Evolutionary conservation across 73 alveolate species (phyloP).

Genomic region (Symbiodinium pilosum): DNA sequence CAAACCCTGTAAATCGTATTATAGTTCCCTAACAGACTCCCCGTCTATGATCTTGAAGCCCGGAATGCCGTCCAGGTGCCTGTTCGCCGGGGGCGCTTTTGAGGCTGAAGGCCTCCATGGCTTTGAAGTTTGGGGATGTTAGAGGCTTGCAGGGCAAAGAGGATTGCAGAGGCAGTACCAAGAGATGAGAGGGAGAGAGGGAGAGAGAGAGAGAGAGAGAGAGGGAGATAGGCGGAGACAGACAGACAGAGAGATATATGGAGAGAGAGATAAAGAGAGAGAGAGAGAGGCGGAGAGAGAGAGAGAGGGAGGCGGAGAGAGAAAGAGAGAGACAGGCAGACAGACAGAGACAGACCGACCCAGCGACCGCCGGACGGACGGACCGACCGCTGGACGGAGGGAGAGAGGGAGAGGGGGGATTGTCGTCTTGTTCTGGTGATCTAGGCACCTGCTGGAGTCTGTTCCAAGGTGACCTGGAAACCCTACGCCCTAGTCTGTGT

Average conservation of each 20-base stretch:
- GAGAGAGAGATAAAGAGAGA: conserved; percentile 25
- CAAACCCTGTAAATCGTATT: too few species aligned
- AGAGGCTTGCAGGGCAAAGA: too few species aligned
- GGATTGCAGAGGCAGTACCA: not conserved
- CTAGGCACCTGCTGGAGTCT: too few species aligned
- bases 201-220: not conserved
- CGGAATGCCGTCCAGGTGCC: not conserved
- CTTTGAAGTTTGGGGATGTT: too few species aligned
- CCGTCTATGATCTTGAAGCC: not conserved
- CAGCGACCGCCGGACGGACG: not conserved
- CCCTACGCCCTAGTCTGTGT: too few species aligned
- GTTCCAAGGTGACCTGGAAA: too few species aligned
- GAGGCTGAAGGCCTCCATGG: not conserved
- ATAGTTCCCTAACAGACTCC: not conserved
- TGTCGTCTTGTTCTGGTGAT: too few species aligned
- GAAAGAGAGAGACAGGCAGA: not conserved
- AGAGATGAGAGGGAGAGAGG: not conserved
- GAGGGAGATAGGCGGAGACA: conserved; percentile 6
- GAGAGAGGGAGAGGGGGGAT: not conserved
- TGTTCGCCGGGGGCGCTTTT: not conserved
- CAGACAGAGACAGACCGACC: not conserved
- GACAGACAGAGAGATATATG: not conserved
- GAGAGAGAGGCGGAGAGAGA: conserved; percentile 18
- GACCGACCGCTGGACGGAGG: not conserved
- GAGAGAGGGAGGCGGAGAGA: conserved; percentile 10